These are phyloP conservation scores for Ogataea pignaliae DNA, from an alignment of 805 yeast species.

Conservation along the genomic window DNA sequence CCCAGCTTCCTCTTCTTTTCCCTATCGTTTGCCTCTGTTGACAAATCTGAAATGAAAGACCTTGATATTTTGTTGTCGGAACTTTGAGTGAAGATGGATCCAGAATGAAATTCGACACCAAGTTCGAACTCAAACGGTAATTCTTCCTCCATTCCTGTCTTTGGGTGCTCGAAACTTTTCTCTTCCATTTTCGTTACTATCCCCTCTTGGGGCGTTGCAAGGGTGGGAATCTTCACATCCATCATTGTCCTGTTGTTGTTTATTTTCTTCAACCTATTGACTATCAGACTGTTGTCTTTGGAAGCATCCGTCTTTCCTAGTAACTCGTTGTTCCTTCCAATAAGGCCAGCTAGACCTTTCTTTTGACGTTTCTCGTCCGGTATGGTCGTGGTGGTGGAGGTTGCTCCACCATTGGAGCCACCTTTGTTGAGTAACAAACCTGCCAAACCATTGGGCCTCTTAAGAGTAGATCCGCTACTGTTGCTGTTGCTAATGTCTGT, in stretches of 20 bases:
- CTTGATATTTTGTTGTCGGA: slow-evolving; percentile 12
- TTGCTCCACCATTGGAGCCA: not conserved
- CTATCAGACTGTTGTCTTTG: no score
- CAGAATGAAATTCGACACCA: slow-evolving; percentile 1
- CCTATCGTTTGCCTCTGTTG: slow-evolving; percentile 2
- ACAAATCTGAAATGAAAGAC: not conserved
- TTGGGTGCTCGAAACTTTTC: no score
- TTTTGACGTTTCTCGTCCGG: no score
- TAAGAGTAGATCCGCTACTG: not conserved
- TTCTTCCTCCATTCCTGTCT: not conserved
- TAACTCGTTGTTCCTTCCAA: not conserved
- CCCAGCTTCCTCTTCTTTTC: slow-evolving; percentile 3
- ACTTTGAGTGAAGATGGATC: slow-evolving; percentile 2
- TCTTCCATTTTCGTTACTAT: no score
- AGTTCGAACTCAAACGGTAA: slow-evolving; percentile 8
- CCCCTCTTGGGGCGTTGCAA: no score
- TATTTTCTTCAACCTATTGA: no score
- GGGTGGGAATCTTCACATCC: no score
- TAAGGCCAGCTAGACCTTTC: slow-evolving; percentile 2
- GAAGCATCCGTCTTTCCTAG: no score
- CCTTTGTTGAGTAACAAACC: not conserved
- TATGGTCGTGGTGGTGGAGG: no score
- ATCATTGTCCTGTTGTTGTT: no score
- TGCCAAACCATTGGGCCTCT: not conserved
- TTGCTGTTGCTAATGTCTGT: no score